Conservation (phyloP, 2,329 filamentous ascomycete genomes). For the Stagonosporopsis vannaccii region DNA sequence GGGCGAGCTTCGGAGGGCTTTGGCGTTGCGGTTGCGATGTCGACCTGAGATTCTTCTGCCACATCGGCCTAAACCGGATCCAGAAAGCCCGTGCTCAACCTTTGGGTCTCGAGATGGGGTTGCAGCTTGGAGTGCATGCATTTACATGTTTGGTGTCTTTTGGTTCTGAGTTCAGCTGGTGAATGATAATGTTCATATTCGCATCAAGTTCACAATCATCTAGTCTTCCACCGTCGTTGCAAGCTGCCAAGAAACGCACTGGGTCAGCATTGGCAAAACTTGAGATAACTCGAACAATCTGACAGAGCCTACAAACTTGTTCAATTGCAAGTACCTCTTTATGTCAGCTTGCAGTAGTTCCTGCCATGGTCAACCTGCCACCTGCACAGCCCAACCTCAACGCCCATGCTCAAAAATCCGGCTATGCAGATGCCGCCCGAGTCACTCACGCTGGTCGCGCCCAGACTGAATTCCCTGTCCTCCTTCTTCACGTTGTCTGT, state of each 20-base stretch:
- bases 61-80: constrained; percentile 16
- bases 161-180: background rate
- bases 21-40: constrained; percentile 20
- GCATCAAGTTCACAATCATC: background rate
- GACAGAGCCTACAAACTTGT: background rate
- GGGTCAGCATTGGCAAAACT: background rate
- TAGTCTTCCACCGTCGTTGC: background rate
- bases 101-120: background rate
- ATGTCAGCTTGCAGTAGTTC: constrained; percentile 57
- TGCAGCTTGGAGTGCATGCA: background rate
- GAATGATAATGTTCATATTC: background rate
- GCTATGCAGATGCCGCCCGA: constrained; percentile 90
- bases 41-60: constrained; percentile 19
- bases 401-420: constrained; percentile 79
- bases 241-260: background rate
- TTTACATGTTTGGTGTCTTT: background rate
- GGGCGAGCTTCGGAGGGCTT: constrained; percentile 35
- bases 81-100: background rate
- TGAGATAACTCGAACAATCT: background rate
- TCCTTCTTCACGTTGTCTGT: constrained; percentile 78
- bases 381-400: constrained; percentile 82
- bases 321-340: background rate
- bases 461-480: constrained; percentile 89
- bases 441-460: constrained; percentile 90
- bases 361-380: constrained; percentile 85